A percentile compares a stretch with the other conserved stretches of the same genome.
Evolutionary conservation across 2,329 filamentous ascomycete species (phyloP).

Genomic region (Fusarium clavum): DNA sequence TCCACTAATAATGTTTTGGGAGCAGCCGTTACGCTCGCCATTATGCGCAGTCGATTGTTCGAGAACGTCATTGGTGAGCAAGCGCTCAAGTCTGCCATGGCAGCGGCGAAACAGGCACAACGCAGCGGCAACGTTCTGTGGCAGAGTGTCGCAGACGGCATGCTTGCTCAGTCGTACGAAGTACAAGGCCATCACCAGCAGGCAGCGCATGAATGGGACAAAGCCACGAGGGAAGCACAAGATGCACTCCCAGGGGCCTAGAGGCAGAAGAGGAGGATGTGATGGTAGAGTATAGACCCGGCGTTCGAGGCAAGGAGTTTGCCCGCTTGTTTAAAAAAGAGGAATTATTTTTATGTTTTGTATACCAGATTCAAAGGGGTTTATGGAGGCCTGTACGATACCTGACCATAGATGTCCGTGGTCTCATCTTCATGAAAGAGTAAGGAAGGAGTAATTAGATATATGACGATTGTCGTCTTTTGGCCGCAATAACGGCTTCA

Average conservation of each 20-base stretch:
- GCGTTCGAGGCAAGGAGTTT: constrained; percentile 44
- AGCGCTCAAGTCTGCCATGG: constrained; percentile 79
- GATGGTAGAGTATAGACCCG: constrained; percentile 33
- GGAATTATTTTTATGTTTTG: constrained; percentile 43
- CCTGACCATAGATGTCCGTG: constrained; percentile 39
- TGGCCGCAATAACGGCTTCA: constrained; percentile 31
- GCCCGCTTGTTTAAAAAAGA: constrained; percentile 38
- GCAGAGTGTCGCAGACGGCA: constrained; percentile 83
- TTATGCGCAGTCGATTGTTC: constrained; percentile 88
- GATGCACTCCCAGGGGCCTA: constrained; percentile 55
- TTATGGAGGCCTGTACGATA: constrained; percentile 38
- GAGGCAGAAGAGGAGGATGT: constrained; percentile 4
- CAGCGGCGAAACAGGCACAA: constrained; percentile 74
- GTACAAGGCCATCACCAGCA: constrained; percentile 71
- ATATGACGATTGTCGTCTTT: constrained; percentile 26
- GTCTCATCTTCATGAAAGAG: constrained; percentile 26
- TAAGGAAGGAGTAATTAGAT: constrained; percentile 38
- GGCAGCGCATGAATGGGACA: constrained; percentile 55
- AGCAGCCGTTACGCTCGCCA: constrained; percentile 83
- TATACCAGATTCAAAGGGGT: constrained; percentile 41
- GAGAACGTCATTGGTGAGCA: constrained; percentile 84
- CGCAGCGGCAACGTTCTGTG: constrained; percentile 78
- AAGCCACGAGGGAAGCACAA: constrained; percentile 57
- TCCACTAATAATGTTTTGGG: constrained; percentile 80
- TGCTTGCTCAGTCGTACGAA: constrained; percentile 80